Conservation (phyloP, 1,284 basidiomycete species). For the Mycena sp. region DNA sequence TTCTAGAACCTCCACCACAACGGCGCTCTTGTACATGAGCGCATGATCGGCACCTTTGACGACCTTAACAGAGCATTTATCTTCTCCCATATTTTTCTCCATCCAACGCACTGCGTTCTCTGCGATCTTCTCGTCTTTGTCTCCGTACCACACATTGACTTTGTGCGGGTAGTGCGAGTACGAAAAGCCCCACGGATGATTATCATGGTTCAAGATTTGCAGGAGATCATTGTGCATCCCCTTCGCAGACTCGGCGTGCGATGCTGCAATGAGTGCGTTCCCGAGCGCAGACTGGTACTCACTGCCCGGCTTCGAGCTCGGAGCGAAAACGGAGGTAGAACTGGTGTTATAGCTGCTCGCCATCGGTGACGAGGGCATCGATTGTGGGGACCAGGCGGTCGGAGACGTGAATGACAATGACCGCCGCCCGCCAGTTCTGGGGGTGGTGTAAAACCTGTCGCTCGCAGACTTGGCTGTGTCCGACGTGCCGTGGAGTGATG, state of each 20-base stretch:
- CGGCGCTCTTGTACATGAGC: conserved; percentile 89
- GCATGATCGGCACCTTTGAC: conserved; percentile 91
- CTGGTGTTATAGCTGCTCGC: conserved; percentile 54
- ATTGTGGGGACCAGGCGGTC: conserved; percentile 45
- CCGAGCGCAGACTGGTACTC: conserved; percentile 75
- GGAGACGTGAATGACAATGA: conserved; percentile 72
- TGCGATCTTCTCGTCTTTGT: conserved; percentile 91
- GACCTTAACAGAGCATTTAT: conserved; percentile 80
- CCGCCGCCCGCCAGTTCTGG: conserved; percentile 59
- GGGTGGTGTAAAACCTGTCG: conserved; percentile 36
- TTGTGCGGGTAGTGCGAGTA: conserved; percentile 80
- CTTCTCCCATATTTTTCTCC: conserved; percentile 85
- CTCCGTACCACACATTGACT: conserved; percentile 94
- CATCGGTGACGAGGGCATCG: conserved; percentile 59
- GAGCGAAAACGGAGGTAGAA: conserved; percentile 47
- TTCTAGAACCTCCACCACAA: conserved; percentile 91
- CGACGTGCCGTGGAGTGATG: conserved; percentile 30
- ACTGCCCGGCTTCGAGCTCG: conserved; percentile 28
- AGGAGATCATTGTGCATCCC: conserved; percentile 93
- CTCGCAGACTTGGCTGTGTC: conserved; percentile 24
- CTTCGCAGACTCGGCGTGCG: conserved; percentile 92
- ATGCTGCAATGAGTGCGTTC: conserved; percentile 91
- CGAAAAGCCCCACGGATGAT: conserved; percentile 86
- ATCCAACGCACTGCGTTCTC: conserved; percentile 91
- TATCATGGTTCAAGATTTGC: conserved; percentile 89